phyloP scores from a whole-genome alignment of 1,139 yeast genomes.

The Scheffersomyces insectosa region DNA sequence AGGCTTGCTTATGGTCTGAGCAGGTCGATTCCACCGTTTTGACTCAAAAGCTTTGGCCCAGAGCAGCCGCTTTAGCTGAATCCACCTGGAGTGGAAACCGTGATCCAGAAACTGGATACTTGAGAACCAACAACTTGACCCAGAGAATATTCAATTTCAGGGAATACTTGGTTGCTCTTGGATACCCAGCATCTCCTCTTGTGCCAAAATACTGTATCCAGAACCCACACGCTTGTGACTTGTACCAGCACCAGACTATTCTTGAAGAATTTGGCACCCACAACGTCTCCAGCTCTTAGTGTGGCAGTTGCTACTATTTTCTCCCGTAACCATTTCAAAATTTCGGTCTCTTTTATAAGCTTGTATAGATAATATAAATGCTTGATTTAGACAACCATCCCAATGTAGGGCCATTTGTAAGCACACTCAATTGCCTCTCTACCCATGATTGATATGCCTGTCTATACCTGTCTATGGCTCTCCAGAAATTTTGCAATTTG shows the following conservation, averaged over 20 bases:
- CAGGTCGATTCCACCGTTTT: constrained; percentile 40
- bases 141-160: constrained; percentile 45
- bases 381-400: no score
- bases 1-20: constrained; percentile 49
- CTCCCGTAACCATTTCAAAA: no score
- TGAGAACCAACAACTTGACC: constrained; percentile 34
- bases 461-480: no score
- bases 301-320: no score
- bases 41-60: constrained; percentile 48
- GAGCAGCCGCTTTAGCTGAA: constrained; percentile 51
- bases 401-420: no score
- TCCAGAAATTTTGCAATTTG: no score
- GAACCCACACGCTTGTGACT: constrained; percentile 45
- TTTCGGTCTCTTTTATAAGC: no score
- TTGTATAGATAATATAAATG: no score
- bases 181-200: constrained; percentile 39
- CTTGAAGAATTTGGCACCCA: constrained; percentile 9
- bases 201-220: constrained; percentile 42
- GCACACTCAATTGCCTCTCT: no score
- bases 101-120: constrained; percentile 25
- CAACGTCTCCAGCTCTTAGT: not conserved
- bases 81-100: constrained; percentile 48
- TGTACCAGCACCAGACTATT: constrained; percentile 15
- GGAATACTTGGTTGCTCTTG: constrained; percentile 43
- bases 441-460: no score